Percentiles rank a stretch among this genome's conserved stretches.
Conservation (phyloP, 2,329 filamentous ascomycete genomes). For the Raffaelea albimanens region DNA sequence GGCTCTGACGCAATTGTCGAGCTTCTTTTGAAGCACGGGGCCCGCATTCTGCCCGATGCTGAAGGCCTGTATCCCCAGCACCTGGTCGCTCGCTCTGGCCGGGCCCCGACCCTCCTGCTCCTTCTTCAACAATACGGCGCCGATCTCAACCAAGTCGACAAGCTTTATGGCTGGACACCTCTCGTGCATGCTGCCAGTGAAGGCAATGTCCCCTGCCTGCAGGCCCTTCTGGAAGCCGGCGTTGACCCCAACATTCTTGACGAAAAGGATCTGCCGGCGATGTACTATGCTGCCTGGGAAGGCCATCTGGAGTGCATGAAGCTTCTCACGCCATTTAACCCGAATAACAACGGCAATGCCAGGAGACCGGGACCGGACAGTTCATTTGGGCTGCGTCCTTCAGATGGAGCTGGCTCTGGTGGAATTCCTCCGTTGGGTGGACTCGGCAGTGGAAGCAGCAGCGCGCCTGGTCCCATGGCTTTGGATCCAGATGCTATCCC, state of each 20-base stretch:
- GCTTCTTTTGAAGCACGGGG: conserved; percentile 70
- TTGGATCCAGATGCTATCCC: conserved; percentile 84
- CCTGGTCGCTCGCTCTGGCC: conserved; percentile 80
- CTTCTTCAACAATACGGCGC: conserved; percentile 79
- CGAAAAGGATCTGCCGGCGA: conserved; percentile 85
- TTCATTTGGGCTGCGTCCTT: conserved; percentile 30
- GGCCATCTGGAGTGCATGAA: conserved; percentile 92
- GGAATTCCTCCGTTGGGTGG: conserved; percentile 15
- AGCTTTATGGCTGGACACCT: conserved; percentile 95
- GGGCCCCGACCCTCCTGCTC: conserved; percentile 68
- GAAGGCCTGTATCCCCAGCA: conserved; percentile 97
- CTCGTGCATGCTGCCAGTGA: conserved; percentile 94
- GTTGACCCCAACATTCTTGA: conserved; percentile 74
- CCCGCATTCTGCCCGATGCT: conserved; percentile 81
- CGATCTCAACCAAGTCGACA: conserved; percentile 85
- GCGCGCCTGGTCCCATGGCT: conserved; percentile 49
- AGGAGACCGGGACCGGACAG: conserved; percentile 25
- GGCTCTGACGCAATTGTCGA: conserved; percentile 78
- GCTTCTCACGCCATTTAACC: conserved; percentile 57
- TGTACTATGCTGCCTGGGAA: conserved; percentile 99
- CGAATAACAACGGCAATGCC: conserved; percentile 15
- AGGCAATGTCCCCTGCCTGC: conserved; percentile 81
- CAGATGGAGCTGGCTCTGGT: not conserved
- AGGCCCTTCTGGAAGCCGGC: conserved; percentile 68
- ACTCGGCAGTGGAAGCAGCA: conserved; percentile 36